Conservation (phyloP, 1,284 basidiomycete species). For the Trichosporon sp. region DNA sequence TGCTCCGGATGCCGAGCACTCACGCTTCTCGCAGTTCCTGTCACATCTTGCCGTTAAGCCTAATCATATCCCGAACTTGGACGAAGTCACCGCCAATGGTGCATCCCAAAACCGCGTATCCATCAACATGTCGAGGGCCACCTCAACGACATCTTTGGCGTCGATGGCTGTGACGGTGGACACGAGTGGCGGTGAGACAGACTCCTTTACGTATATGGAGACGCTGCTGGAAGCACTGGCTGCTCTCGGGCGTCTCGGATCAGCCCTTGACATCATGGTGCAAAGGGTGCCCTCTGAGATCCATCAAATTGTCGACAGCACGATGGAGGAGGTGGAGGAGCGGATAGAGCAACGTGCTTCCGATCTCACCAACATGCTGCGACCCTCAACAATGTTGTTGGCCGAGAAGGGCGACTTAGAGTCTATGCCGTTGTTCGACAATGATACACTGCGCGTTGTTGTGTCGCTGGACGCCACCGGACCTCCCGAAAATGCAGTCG, state of each 20-base stretch:
- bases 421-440: slow-evolving; percentile 20
- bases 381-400: slow-evolving; percentile 38
- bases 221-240: slow-evolving; percentile 86
- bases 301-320: slow-evolving; percentile 41
- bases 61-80: slow-evolving; percentile 61
- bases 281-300: slow-evolving; percentile 83
- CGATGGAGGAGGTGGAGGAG: slow-evolving; percentile 19
- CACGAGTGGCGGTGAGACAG: slow-evolving; percentile 2
- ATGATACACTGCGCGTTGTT: slow-evolving; percentile 58
- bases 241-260: slow-evolving; percentile 80
- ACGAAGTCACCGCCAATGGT: slow-evolving; percentile 12
- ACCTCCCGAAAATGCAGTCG: slow-evolving; percentile 71
- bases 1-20: slow-evolving; percentile 7
- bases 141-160: slow-evolving; percentile 53
- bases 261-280: slow-evolving; percentile 72
- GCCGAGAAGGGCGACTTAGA: slow-evolving; percentile 14
- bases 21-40: slow-evolving; percentile 58
- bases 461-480: slow-evolving; percentile 65
- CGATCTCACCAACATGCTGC: slow-evolving; percentile 65
- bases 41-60: slow-evolving; percentile 65
- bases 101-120: neutral
- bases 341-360: slow-evolving; percentile 33
- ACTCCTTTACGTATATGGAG: slow-evolving; percentile 88
- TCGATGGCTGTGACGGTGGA: slow-evolving; percentile 8
- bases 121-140: slow-evolving; percentile 5